A percentile compares a stretch with the other conserved stretches of the same genome.
These are phyloP conservation scores for Neurospora sp. DNA, from an alignment of 495 filamentous ascomycete species.

Conservation along the genomic window DNA sequence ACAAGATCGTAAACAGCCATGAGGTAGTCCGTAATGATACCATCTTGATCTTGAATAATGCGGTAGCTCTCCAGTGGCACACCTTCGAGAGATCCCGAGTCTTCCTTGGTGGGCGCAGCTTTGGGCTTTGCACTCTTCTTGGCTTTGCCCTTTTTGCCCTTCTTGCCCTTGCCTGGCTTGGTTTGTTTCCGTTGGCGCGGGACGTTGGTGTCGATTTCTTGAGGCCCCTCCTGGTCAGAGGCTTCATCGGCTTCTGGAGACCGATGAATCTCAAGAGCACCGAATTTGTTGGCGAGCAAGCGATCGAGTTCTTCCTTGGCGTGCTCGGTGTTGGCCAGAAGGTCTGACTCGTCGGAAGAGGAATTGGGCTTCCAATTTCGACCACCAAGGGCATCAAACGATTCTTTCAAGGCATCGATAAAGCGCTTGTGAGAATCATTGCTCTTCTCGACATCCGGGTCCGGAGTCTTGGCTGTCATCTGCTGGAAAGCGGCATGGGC, in stretches of 20 bases:
- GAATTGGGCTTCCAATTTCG: neutral
- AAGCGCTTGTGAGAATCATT: slow-evolving; percentile 34
- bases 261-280: slow-evolving; percentile 15
- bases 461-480: slow-evolving; percentile 20
- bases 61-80: slow-evolving; percentile 34
- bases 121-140: slow-evolving; percentile 21
- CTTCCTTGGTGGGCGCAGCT: slow-evolving; percentile 9
- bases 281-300: slow-evolving; percentile 25
- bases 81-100: neutral
- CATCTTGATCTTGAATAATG: slow-evolving; percentile 22
- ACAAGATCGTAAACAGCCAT: slow-evolving; percentile 28
- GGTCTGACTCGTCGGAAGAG: neutral
- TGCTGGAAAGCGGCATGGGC: slow-evolving; percentile 17
- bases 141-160: no score
- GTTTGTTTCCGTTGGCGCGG: slow-evolving; percentile 6
- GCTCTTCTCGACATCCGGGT: slow-evolving; percentile 28
- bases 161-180: slow-evolving; percentile 20
- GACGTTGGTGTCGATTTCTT: neutral
- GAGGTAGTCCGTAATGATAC: slow-evolving; percentile 25
- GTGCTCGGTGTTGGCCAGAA: no score
- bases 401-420: slow-evolving; percentile 27
- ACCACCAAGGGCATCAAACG: slow-evolving; percentile 10
- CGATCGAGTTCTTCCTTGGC: slow-evolving; percentile 17
- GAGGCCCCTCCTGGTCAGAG: neutral
- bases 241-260: slow-evolving; percentile 2